Conservation (phyloP, 495 filamentous ascomycete genomes). For the Chlorociboria aeruginascens region DNA sequence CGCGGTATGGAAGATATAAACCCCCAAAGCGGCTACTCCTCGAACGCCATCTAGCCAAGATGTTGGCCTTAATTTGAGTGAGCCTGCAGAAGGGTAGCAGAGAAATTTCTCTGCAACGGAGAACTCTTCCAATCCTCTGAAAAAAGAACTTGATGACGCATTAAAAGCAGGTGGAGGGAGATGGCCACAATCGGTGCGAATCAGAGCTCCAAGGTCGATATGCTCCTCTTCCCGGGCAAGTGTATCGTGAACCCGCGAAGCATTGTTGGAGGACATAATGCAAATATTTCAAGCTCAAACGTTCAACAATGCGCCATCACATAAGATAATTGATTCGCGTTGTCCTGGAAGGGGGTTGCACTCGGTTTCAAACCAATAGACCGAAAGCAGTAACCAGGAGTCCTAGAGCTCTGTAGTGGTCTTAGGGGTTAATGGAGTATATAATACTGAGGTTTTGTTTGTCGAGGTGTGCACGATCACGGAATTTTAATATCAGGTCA, state of each 20-base stretch:
- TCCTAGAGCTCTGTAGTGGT: no score
- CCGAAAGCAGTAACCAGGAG: no score
- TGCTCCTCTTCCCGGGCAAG: neutral
- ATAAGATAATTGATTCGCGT: neutral
- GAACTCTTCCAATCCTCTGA: neutral
- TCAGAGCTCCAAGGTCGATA: neutral
- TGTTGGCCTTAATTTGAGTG: conserved; percentile 2
- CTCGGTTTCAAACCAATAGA: no score
- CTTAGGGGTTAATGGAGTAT: no score
- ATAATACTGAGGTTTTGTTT: no score
- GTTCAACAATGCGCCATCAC: neutral
- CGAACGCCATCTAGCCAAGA: conserved; percentile 10
- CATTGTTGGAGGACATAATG: neutral
- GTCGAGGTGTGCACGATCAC: no score
- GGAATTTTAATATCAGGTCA: no score
- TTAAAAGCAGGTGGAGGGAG: neutral
- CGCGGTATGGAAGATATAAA: conserved; percentile 8
- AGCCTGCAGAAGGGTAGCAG: conserved; percentile 1
- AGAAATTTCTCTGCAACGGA: conserved; percentile 1
- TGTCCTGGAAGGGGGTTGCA: no score
- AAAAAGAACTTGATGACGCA: neutral
- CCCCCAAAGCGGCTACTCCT: conserved; percentile 7
- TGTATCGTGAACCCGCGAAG: neutral
- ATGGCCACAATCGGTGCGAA: neutral
- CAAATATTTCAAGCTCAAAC: neutral